Evolutionary conservation across 2,329 filamentous ascomycete species (phyloP), one percentile per base, ranked within the genome.

Genomic region (Penicillium brasilianum): DNA sequence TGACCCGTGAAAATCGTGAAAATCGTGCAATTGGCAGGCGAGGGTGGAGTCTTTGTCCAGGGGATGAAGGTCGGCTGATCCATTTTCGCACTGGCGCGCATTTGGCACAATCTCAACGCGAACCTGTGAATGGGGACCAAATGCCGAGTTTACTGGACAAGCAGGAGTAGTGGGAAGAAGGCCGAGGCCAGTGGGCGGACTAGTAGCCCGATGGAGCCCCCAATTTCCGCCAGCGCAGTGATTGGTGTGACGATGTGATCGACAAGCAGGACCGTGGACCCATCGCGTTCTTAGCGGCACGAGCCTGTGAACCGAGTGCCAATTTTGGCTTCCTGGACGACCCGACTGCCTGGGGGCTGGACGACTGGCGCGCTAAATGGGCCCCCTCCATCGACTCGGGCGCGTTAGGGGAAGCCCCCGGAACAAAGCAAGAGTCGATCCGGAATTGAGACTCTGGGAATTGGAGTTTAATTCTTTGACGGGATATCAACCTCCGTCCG

Each of bases 201-300:
- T 20, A 20, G 30, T 39, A 56, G 28, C 41, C 28, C 30, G 50
- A 65, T 66, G 68, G 68, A 64, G 62, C 51, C 52, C 54, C 60
- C 60, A 69, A 70, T 70, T 69, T 70, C 66, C 66, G 52, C 16
- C 6, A 10, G 32, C 43, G 37, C 44, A 37, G 13, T 55, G 37
- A 69, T 70, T 70, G 68, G 68, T 63, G 65, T 60, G 58, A 63
- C 32, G 60, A 61, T 22, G 53, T 55, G 68, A 70, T 70, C 66
- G 68, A 59, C 66, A 58, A 34, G 51, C 36, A 56, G 53, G 36
- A 51, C 37, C 58, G 62, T 64, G 61, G 64, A 41, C 39, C 65
- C 43, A 46, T 36, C 59, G 59, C 52, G 56, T 65, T 60, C 48
- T 57, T 60, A 59, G 52, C 44, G 66, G 66, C 52, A 63, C 55